Base-by-base conservation (phyloP, 176 grass and related monocot genomes). In the Poa pratensis region DNA sequence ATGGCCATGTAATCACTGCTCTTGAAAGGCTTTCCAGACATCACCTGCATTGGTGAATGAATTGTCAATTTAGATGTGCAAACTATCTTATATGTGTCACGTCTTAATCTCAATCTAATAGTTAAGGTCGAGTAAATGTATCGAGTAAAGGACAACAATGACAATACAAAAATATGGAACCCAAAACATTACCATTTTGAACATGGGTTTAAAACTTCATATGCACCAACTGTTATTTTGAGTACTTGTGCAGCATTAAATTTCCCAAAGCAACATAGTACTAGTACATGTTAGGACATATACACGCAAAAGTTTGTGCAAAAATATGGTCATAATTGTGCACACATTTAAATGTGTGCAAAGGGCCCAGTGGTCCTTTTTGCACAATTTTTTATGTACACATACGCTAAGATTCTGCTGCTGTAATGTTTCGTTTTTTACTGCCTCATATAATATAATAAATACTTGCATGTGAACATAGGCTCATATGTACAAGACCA, bases 1-100 rank as follows among this genome's bases (percentile, higher is more conserved):
- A 78, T 42, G 1, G 91, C 81, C 91, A 92, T 96, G 84, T 96
- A 99, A 77, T 99, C 86, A 52, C 87, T 82, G 40, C 91, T 94
- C 64, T 75, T 96, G 77, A 95, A 99, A 51, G 93, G 75, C 70
- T 92, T 94, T 76, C 88, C 88, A 0, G 93, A 96, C 66, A 79
- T 82, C 88, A 98, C 93, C 93, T 98, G 84, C 59, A 87, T 87
- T 89, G 24, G 2, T 20, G 18, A 89, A 90, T 17, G 59, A 85
- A 72, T 28, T 46, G 35, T 65, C 39, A 59, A 75, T 59, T 49
- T 9, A 82, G 45, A 77, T n/a, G 67, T 82, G 9, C 43, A 28
- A 67, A 59, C 49, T 43, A 49, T 16, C 17, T 42, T 60, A 16
- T 27, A 6, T 77, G 18, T 26, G 23, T 24, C 4, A 76, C 12